These are phyloP conservation scores for Eimeria sp. DNA, from an alignment of 169 alveolate genomes.

Conservation along the genomic window DNA sequence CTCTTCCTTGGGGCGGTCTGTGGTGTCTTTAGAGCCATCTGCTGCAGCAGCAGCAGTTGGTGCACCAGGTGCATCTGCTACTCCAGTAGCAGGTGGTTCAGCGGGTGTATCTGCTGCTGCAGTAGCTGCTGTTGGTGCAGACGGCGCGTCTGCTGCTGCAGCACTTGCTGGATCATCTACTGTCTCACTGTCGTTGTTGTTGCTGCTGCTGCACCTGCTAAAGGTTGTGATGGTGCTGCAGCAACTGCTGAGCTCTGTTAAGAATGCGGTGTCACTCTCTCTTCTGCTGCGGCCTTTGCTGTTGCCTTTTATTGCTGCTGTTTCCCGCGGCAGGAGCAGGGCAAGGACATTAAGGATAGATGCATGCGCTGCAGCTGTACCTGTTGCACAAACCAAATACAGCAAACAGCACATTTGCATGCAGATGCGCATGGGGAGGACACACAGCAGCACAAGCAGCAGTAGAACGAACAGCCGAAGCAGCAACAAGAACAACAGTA, in stretches of 20 bases:
- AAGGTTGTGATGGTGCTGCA: neutral
- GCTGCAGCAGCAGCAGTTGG: neutral
- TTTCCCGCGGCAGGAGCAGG: slow-evolving; percentile 14
- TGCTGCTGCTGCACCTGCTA: neutral
- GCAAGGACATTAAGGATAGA: neutral
- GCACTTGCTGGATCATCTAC: neutral
- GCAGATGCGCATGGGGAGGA: neutral
- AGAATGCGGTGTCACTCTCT: neutral
- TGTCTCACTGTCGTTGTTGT: neutral
- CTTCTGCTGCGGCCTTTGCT: no score
- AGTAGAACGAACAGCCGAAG: neutral
- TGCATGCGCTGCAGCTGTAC: slow-evolving; percentile 16
- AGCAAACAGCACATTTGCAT: neutral
- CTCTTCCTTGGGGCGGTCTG: neutral
- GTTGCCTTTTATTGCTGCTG: neutral
- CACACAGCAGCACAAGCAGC: neutral
- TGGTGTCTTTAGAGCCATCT: no score
- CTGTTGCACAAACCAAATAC: neutral
- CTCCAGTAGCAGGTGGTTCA: no score
- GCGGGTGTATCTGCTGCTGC: neutral
- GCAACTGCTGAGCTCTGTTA: neutral
- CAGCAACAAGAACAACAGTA: no score
- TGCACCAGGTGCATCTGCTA: no score
- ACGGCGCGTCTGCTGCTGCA: no score
- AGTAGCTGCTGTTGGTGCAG: neutral